Conservation (phyloP, 306 rosid species). For the Castanopsis chinensis region DNA sequence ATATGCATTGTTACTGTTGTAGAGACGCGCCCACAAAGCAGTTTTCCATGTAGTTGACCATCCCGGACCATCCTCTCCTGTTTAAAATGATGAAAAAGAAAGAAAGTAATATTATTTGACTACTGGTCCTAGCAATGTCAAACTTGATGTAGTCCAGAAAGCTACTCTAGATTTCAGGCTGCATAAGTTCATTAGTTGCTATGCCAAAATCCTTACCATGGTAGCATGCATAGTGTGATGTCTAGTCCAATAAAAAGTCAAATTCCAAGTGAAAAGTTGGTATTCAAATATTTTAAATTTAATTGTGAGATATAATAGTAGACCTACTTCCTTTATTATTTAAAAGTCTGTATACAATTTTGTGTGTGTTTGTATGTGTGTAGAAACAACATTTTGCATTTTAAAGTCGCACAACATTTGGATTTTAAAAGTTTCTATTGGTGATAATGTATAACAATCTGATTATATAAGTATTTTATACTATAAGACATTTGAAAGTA, state of each 20-base stretch:
- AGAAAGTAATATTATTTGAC: neutral
- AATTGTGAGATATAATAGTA: neutral
- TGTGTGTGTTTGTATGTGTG: neutral
- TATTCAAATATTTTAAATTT: neutral
- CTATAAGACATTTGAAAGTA: neutral
- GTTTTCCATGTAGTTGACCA: slow-evolving; percentile 80
- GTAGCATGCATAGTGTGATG: neutral
- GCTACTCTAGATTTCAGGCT: neutral
- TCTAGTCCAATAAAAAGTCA: neutral
- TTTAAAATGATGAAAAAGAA: slow-evolving; percentile 16
- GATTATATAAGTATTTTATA: neutral
- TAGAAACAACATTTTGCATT: neutral
- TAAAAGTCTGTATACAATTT: neutral
- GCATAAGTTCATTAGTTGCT: neutral
- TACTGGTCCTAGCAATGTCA: neutral
- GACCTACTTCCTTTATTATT: neutral
- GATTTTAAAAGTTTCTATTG: neutral
- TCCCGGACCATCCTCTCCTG: slow-evolving; percentile 88
- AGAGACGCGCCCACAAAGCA: slow-evolving; percentile 72
- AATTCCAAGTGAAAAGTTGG: neutral
- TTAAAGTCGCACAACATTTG: neutral
- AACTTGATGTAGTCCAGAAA: neutral
- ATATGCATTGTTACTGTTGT: slow-evolving; percentile 55
- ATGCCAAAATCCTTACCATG: neutral
- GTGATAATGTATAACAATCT: neutral